Percentiles rank a stretch among this genome's conserved stretches.
phyloP scores from a whole-genome alignment of 2,329 filamentous ascomycete genomes.

The Ramularia collo-cygni region DNA sequence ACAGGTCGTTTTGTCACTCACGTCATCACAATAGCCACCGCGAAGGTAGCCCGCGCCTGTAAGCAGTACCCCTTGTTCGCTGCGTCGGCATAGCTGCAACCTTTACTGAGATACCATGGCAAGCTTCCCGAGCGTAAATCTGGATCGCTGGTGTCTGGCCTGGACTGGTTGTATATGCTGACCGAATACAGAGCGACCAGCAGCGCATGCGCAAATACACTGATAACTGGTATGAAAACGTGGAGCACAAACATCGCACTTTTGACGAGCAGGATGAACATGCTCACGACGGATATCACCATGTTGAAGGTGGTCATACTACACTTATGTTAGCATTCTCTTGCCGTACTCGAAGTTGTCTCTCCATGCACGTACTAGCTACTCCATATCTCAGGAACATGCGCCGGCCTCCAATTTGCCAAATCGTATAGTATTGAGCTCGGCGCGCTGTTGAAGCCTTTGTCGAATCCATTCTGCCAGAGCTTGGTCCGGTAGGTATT shows the following conservation, averaged over 20 bases:
- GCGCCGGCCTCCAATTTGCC: constrained; percentile 59
- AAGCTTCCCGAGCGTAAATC: constrained; percentile 53
- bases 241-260: constrained; percentile 63
- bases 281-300: constrained; percentile 65
- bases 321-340: constrained; percentile 14
- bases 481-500: constrained; percentile 64
- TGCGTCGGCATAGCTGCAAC: constrained; percentile 47
- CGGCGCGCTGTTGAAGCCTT: constrained; percentile 69
- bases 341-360: no score
- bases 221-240: constrained; percentile 61
- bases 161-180: constrained; percentile 64
- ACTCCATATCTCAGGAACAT: constrained; percentile 66
- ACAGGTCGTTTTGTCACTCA: no score
- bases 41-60: constrained; percentile 62
- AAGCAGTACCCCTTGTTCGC: constrained; percentile 53
- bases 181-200: constrained; percentile 58
- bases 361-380: constrained; percentile 59
- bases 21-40: constrained; percentile 60
- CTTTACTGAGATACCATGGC: constrained; percentile 69
- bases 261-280: constrained; percentile 70
- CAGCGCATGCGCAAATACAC: constrained; percentile 50
- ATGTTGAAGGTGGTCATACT: constrained; percentile 72
- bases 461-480: constrained; percentile 64
- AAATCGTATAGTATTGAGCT: constrained; percentile 63
- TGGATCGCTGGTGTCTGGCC: constrained; percentile 64